phyloP scores from a whole-genome alignment of 2,329 filamentous ascomycete genomes.

The Tolypocladium tropicale region DNA sequence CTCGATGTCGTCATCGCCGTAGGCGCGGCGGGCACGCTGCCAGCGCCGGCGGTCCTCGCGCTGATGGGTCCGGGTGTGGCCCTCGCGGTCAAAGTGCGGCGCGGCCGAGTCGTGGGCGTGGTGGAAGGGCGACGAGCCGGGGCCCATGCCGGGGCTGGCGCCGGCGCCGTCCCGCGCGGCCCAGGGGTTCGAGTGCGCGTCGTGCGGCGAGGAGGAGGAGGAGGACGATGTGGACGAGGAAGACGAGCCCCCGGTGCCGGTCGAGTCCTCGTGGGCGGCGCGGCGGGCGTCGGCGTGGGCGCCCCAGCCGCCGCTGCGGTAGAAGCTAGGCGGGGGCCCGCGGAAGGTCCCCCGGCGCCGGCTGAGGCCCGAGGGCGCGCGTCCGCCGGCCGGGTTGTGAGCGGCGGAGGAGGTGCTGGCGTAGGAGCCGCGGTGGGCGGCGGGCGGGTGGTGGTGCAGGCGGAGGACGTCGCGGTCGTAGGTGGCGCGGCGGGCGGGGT shows the following conservation, averaged over 20 bases:
- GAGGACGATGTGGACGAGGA: too few species aligned
- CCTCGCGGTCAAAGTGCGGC: conserved; percentile 67
- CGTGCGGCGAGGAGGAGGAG: conserved; percentile 1
- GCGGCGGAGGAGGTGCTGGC: too few species aligned
- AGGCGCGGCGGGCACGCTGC: conserved; percentile 26
- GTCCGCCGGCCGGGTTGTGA: conserved; percentile 53
- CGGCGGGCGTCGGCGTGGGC: conserved; percentile 47
- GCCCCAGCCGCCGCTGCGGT: conserved; percentile 71
- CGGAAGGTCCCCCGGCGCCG: conserved; percentile 65
- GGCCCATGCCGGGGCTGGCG: conserved; percentile 41
- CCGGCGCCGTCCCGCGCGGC: conserved; percentile 6
- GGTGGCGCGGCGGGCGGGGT: conserved; percentile 59
- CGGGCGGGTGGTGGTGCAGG: conserved; percentile 19
- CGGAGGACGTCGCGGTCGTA: conserved; percentile 68
- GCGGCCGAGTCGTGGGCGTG: conserved; percentile 38
- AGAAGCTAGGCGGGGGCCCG: conserved; percentile 86
- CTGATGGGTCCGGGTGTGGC: conserved; percentile 65
- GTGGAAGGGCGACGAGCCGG: conserved; percentile 40
- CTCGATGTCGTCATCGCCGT: conserved; percentile 24
- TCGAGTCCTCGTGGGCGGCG: conserved; percentile 37
- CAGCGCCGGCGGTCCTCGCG: conserved; percentile 42
- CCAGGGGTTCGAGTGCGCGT: background rate
- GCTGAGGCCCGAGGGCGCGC: conserved; percentile 73
- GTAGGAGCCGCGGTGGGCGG: conserved; percentile 36
- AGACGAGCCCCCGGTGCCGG: conserved; percentile 7